Percentiles rank a stretch among this genome's conserved stretches.
These are phyloP conservation scores for Trichoderma asperellum DNA, from an alignment of 2,329 filamentous ascomycete genomes.

Conservation along the genomic window DNA sequence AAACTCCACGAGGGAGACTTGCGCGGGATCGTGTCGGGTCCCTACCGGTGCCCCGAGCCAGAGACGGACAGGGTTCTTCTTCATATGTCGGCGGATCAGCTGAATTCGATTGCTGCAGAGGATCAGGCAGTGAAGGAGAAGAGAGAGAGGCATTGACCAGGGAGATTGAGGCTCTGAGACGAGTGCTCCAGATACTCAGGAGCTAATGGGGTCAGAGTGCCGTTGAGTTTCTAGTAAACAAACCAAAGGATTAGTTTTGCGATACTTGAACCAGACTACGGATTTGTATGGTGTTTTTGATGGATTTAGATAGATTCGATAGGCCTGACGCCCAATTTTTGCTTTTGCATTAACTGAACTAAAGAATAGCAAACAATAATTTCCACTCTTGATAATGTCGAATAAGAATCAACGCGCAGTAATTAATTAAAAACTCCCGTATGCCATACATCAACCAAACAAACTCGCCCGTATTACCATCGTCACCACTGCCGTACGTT, in stretches of 20 bases:
- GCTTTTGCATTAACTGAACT: not conserved
- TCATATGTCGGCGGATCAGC: slow-evolving; percentile 50
- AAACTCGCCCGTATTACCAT: not conserved
- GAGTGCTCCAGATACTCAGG: slow-evolving; percentile 39
- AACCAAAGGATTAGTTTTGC: not conserved
- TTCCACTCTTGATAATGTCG: not conserved
- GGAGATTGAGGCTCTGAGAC: slow-evolving; percentile 52
- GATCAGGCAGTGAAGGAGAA: slow-evolving; percentile 33
- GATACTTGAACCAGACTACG: not conserved
- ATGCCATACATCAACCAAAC: not conserved
- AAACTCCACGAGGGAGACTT: slow-evolving; percentile 2
- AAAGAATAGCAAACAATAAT: not conserved
- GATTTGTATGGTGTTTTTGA: not conserved
- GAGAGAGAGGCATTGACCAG: slow-evolving; percentile 47
- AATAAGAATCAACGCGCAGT: not conserved
- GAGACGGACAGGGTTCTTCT: slow-evolving; percentile 50
- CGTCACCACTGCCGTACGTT: not conserved
- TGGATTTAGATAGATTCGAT: too few relatives aligned
- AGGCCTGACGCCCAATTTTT: not conserved
- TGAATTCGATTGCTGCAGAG: slow-evolving; percentile 63
- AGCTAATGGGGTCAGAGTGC: not conserved
- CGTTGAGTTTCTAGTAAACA: not conserved
- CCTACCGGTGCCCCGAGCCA: slow-evolving; percentile 31
- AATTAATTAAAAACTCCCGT: not conserved
- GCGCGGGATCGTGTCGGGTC: slow-evolving; percentile 28